Evolutionary conservation across 768 basidiomycete species (phyloP).

Genomic region (Neoboletus magnificus): DNA sequence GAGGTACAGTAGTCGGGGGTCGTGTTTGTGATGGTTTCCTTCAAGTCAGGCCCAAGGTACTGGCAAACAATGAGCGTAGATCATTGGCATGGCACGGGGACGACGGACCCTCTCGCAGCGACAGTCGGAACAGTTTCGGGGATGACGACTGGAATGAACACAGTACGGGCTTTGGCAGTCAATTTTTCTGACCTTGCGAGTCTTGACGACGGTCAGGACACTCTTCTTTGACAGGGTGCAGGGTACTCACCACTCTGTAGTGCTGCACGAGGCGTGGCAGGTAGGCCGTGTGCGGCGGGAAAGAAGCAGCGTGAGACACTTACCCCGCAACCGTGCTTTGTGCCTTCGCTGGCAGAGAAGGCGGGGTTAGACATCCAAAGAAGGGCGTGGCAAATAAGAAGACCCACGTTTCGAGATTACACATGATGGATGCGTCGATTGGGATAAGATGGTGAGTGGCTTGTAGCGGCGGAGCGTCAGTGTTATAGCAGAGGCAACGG

Average conservation of each 20-base stretch:
- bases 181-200: conserved; percentile 33
- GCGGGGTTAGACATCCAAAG: conserved; percentile 26
- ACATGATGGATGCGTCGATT: conserved; percentile 38
- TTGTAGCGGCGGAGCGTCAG: conserved; percentile 3
- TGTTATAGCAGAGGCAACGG: background rate
- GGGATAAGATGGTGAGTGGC: conserved; percentile 5
- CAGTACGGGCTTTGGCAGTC: conserved; percentile 38
- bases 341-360: conserved; percentile 57
- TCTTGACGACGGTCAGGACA: conserved; percentile 24
- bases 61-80: conserved; percentile 3
- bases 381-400: conserved; percentile 13
- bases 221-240: conserved; percentile 13
- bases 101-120: conserved; percentile 42
- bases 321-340: conserved; percentile 68
- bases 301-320: conserved; percentile 26
- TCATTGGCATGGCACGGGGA: background rate
- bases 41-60: conserved; percentile 70
- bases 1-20: conserved; percentile 54
- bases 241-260: conserved; percentile 62
- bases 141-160: conserved; percentile 39
- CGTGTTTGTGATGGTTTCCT: conserved; percentile 53
- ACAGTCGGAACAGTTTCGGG: conserved; percentile 40
- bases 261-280: conserved; percentile 40
- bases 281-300: background rate
- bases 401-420: conserved; percentile 54